Base-by-base conservation (phyloP, 2,329 filamentous ascomycete genomes). In the Thelonectria olida region DNA sequence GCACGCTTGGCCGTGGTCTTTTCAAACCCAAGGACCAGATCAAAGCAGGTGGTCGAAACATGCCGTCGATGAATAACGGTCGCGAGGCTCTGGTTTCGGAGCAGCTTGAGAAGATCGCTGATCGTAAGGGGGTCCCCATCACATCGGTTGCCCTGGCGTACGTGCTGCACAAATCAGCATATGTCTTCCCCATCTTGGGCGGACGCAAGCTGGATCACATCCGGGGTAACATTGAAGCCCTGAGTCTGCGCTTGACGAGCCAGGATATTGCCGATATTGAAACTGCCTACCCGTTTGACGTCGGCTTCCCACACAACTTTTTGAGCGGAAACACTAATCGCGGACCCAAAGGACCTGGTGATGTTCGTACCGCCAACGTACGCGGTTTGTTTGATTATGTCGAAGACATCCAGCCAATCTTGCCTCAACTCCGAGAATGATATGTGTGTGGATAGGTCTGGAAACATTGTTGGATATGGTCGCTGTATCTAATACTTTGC, bases 311-410 rank as follows among this genome's bases (percentile, higher is more conserved):
- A 4, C 23, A 57, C 17, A 57, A 10, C 7, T 56, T 50, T 13
- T 23, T 50, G 5, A 50, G 47, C 19, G 28, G 27, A 13, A 50
- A 7, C 3, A n/a, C 28, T 38, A 5, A 17, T 4, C 4, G 2
- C 17, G 41, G 41, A 44, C 20, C 41, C 20, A 4, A 44, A 10
- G 41, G 19, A 23, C 41, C 41, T 23, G 20, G 41, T 23, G 19
- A 44, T 22, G 81, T 82, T 45, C 80, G 80, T 67, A 7, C 7
- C 7, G 12, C 27, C 27, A 12, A 12, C 7, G 27, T 31, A 7
- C 27, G 12, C 7, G 27, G 27, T 31, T 7, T 12, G 12, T 31
- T 31, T 31, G 27, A 31, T 12, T 31, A 12, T 7, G 27, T 31
- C 12, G 27, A 31, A 12, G 27, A 31, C n/a, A n/a, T n/a, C n/a